Base-by-base conservation (phyloP, 495 filamentous ascomycete species). In the Ramalina peruviana region DNA sequence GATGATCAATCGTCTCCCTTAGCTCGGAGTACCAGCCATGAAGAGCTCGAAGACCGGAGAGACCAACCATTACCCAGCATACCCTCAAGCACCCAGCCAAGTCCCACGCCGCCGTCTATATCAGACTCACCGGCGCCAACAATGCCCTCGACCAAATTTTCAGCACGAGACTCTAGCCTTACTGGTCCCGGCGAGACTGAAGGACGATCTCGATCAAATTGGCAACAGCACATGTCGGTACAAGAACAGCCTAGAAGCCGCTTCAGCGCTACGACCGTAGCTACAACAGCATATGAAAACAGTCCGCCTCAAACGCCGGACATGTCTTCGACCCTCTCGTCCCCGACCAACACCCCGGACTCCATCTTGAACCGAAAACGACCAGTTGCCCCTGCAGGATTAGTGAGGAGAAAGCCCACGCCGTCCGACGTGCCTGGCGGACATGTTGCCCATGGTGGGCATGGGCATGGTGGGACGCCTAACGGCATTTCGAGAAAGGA, bases 261-360 rank as follows among this genome's bases (percentile, higher is more conserved):
- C 38, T 87, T 86, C 67, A 87, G 81, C 62, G 66, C 79, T 42
- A 82, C 82, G 15, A 87, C 84, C 3, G 82, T 82, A 59, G 76
- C 78, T n/a, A 73, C 69, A 12, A 70, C 73, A 15, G 59, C 58
- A 17, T 68, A 67, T 44, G 58, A 67, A 21, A 48, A 48, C 30
- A 76, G 69, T 45, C 70, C 66, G 17, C 68, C 67, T 21, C 61
- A 59, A 12, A 76, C 67, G 27, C 54, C 64, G 38, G 60, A 67
- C n/a, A 44, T 59, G 17, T 58, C 55, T 16, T 59, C 64, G 1
- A 56, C 62, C 12, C 65, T 67, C 15, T 65, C 69, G 15, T 51
- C 64, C 12, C 65, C 62, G 11, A 54, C 52, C 10, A 54, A 50
- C 25, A 62, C 64, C 43, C 43, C 61, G 0, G 58, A 62, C 15